These are phyloP conservation scores for Phytophthora agathidicida DNA, from an alignment of 352 stramenopile species.

Conservation along the genomic window DNA sequence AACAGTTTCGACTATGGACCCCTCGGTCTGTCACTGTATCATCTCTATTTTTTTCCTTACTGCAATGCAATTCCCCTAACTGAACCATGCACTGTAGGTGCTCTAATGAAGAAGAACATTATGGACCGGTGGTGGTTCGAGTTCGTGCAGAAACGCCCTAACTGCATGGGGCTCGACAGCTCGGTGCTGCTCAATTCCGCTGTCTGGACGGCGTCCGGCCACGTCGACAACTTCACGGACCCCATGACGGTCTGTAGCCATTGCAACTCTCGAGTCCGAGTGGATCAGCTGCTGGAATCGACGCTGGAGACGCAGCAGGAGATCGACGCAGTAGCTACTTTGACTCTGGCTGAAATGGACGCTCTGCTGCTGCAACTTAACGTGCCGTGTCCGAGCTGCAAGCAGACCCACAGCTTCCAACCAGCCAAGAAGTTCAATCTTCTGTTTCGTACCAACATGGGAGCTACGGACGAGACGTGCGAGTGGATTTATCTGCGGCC, in stretches of 20 bases:
- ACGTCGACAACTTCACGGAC: conserved; percentile 98
- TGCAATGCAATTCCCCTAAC: too few species aligned
- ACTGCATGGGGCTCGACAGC: conserved; percentile 96
- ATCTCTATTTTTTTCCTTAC: background rate
- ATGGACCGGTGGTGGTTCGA: conserved; percentile 97
- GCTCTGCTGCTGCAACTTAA: conserved; percentile 47
- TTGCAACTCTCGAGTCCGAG: conserved; percentile 90
- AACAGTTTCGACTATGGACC: conserved; percentile 99
- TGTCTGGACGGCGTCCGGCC: conserved; percentile 96
- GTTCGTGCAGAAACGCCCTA: conserved; percentile 94
- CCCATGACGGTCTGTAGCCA: conserved; percentile 96
- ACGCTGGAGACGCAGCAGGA: conserved; percentile 51
- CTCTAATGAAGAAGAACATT: conserved; percentile 98
- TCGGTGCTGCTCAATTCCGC: conserved; percentile 95
- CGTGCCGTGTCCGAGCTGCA: conserved; percentile 67
- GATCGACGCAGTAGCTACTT: conserved; percentile 50
- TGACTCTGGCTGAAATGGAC: conserved; percentile 71
- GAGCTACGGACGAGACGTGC: conserved; percentile 88
- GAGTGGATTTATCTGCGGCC: conserved; percentile 95
- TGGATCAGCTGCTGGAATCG: conserved; percentile 75
- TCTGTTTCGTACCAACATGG: conserved; percentile 97
- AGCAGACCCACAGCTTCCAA: conserved; percentile 56
- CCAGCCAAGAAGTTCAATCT: conserved; percentile 96
- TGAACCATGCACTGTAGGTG: too few species aligned
- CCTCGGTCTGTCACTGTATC: conserved; percentile 40